Evolutionary conservation across 1,284 basidiomycete species (phyloP), one percentile per base, ranked within the genome.

Genomic region (Ceratobasidium sp.): DNA sequence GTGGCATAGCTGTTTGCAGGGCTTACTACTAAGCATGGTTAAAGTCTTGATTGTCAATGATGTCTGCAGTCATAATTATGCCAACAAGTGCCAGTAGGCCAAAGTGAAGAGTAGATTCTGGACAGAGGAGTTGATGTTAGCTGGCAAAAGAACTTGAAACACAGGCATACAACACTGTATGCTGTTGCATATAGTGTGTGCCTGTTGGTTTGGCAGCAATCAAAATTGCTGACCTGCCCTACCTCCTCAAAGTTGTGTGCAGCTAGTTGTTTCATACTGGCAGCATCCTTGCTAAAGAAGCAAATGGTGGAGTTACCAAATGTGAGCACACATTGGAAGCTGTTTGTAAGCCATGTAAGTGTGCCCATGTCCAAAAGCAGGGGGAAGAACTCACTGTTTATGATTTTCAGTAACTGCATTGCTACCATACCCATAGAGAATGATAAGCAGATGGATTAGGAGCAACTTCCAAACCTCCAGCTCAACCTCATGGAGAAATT

Each of bases 401-500:
- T 71, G 27, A 25, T 68, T 22, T 35, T 27, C 12, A 5, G 42
- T n/a, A 15, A 29, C 42, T 7, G 70, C 22, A n/a, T 50, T 10
- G 13, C 40, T 13, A 1, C 65, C 65, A 12, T 34, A 22, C 3
- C 72, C 70, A 53, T 73, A 55, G 0, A 77, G 47, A 0, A 77
- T 71, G 0, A 70, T 64, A 29, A 77, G 73, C n/a, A 75, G 71
- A 38, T 78, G 75, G 0, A 56, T 71, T 27, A 77, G 74, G 0
- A 75, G 47, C 0, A 74, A 70, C 54, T 74, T 74, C 72, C 73
- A 76, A 6, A 74, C 73, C 4, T 74, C 74, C 5, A 74, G 71
- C 52, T 77, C 74, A 32, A 76, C 73, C 64, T 76, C 71, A 60
- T 78, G 76, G 69, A 82, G 50, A 7, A 80, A 17, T 68, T 82